Evolutionary conservation across 139 green algal genomes (phyloP).

Genomic region (Closterium sp.): DNA sequence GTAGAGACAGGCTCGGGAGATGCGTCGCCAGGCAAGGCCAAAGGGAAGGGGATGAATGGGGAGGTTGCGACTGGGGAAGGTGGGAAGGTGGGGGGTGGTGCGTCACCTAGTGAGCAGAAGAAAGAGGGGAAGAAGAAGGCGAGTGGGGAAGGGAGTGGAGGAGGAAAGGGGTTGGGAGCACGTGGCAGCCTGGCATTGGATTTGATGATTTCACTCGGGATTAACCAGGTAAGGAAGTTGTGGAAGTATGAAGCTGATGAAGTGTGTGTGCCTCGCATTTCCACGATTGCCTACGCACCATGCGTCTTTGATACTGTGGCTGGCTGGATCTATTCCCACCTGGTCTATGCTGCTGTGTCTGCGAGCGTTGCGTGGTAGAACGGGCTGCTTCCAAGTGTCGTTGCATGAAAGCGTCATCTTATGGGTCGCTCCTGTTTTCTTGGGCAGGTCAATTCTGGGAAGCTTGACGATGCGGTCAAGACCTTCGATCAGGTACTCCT

Average conservation of each 20-base stretch:
- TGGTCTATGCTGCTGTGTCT: not conserved
- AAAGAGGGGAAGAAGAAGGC: conserved; percentile 10
- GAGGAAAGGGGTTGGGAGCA: not conserved
- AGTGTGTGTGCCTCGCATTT: too few relatives aligned
- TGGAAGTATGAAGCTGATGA: too few relatives aligned
- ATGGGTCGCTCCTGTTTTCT: not conserved
- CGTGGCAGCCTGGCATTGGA: not conserved
- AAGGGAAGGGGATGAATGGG: not conserved
- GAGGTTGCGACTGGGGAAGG: not conserved
- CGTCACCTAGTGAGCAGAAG: not conserved
- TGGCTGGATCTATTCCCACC: not conserved
- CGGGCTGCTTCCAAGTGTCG: too few relatives aligned
- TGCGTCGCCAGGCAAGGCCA: not conserved
- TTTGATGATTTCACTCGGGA: not conserved
- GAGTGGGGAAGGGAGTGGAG: not conserved
- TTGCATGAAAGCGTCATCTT: too few relatives aligned
- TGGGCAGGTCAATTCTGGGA: not conserved
- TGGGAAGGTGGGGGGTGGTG: not conserved
- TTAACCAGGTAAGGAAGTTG: not conserved
- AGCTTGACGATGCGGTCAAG: not conserved
- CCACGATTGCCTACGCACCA: too few relatives aligned
- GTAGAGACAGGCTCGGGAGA: not conserved
- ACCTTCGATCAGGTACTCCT: not conserved
- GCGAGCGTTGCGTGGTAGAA: not conserved
- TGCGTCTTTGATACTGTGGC: not conserved